Conservation (phyloP, 768 basidiomycete genomes). For the Dictyophora rubrovolvata region DNA sequence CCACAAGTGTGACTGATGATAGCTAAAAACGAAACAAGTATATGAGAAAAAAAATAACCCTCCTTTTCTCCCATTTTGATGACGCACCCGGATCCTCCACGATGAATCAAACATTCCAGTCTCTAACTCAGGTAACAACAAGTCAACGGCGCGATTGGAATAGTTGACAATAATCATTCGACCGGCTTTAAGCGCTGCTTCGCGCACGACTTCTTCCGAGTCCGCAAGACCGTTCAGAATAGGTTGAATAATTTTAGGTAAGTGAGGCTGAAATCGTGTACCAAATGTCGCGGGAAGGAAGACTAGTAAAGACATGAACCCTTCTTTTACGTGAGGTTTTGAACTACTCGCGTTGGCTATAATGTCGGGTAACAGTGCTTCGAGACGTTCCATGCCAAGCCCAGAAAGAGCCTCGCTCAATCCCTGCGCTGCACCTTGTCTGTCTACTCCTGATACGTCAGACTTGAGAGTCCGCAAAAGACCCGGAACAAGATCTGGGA, state of each 20-base stretch:
- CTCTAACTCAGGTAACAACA: conserved; percentile 89
- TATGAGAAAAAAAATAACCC: background rate
- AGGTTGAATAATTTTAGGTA: conserved; percentile 88
- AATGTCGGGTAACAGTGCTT: conserved; percentile 88
- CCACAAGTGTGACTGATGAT: conserved; percentile 92
- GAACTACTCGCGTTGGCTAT: conserved; percentile 86
- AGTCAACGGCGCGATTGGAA: conserved; percentile 81
- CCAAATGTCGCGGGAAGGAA: conserved; percentile 95
- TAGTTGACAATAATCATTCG: conserved; percentile 97
- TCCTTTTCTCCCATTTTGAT: background rate
- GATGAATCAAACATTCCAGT: conserved; percentile 88
- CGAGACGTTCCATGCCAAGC: conserved; percentile 94
- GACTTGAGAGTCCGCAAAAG: conserved; percentile 81
- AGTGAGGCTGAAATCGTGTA: conserved; percentile 89
- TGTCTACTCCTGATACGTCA: conserved; percentile 89
- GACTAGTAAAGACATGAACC: conserved; percentile 96
- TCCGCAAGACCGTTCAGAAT: conserved; percentile 89
- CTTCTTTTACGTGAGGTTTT: conserved; percentile 85
- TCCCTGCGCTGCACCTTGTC: conserved; percentile 97
- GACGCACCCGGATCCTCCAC: conserved; percentile 86
- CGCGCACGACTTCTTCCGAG: conserved; percentile 87
- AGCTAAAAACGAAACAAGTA: conserved; percentile 40
- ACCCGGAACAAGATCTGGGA: conserved; percentile 91
- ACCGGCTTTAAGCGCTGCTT: conserved; percentile 97
- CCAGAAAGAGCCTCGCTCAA: conserved; percentile 91